Evolutionary conservation across 495 filamentous ascomycete species (phyloP).

Genomic region (Glarea lozoyensis): DNA sequence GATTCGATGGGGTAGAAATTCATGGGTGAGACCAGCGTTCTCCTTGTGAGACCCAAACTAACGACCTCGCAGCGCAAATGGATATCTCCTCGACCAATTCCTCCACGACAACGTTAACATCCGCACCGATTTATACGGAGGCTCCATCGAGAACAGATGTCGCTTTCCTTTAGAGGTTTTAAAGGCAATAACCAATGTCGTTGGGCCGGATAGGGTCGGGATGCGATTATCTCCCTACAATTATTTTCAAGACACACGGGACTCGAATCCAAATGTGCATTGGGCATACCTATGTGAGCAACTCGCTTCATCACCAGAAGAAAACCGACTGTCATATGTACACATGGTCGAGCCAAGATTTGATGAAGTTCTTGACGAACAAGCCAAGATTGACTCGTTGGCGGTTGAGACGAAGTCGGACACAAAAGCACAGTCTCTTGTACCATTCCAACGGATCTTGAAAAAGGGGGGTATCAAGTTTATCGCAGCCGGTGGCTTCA

Average conservation of each 20-base stretch:
- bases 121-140: conserved; percentile 59
- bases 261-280: conserved; percentile 38
- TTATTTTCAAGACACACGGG: conserved; percentile 57
- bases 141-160: conserved; percentile 61
- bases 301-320: conserved; percentile 44
- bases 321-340: conserved; percentile 51
- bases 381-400: conserved; percentile 15
- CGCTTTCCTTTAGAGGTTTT: conserved; percentile 57
- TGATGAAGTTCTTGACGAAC: conserved; percentile 26
- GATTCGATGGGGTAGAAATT: conserved; percentile 72
- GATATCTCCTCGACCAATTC: conserved; percentile 72
- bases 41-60: too few species aligned
- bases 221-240: conserved; percentile 59
- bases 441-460: conserved; percentile 24
- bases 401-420: conserved; percentile 23
- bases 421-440: neutral
- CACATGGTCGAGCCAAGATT: conserved; percentile 53
- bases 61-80: too few species aligned
- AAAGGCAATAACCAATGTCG: conserved; percentile 51
- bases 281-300: conserved; percentile 40
- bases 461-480: conserved; percentile 36
- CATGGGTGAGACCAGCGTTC: too few species aligned
- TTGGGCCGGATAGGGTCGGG: conserved; percentile 54
- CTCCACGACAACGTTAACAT: conserved; percentile 51
- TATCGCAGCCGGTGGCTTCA: conserved; percentile 53